These are phyloP conservation scores for Penicillium corylophilum DNA, from an alignment of 2,329 filamentous ascomycete genomes.

Conservation along the genomic window DNA sequence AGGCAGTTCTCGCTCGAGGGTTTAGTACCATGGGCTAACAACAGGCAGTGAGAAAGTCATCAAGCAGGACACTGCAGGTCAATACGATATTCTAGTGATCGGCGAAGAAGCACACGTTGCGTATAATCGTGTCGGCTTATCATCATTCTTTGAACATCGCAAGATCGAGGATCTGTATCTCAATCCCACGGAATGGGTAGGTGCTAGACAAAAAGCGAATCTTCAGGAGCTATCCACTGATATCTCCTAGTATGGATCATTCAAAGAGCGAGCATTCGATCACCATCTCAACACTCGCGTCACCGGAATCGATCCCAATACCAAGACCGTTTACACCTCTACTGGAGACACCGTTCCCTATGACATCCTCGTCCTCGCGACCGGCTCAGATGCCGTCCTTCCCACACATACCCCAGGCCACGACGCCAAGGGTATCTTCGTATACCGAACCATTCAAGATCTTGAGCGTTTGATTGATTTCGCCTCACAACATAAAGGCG, in stretches of 20 bases:
- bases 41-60: constrained; percentile 74
- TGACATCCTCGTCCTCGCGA: constrained; percentile 79
- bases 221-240: background rate
- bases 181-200: constrained; percentile 78
- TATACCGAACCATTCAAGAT: constrained; percentile 84
- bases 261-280: constrained; percentile 66
- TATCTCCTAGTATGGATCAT: constrained; percentile 59
- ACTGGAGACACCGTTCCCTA: constrained; percentile 70
- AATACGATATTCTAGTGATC: constrained; percentile 81
- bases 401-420: constrained; percentile 71
- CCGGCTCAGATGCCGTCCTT: constrained; percentile 79
- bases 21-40: constrained; percentile 6
- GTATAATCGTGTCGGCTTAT: constrained; percentile 87
- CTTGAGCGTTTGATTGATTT: constrained; percentile 74
- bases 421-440: constrained; percentile 80
- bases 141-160: constrained; percentile 83
- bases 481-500: constrained; percentile 64
- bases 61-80: constrained; percentile 75
- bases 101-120: constrained; percentile 85
- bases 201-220: constrained; percentile 14
- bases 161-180: constrained; percentile 85
- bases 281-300: constrained; percentile 76
- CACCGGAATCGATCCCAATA: constrained; percentile 61
- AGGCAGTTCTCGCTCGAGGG: constrained; percentile 41
- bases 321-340: constrained; percentile 68